Conservation (phyloP, 805 yeast genomes). For the Groenewaldozyma salmanticensis region DNA sequence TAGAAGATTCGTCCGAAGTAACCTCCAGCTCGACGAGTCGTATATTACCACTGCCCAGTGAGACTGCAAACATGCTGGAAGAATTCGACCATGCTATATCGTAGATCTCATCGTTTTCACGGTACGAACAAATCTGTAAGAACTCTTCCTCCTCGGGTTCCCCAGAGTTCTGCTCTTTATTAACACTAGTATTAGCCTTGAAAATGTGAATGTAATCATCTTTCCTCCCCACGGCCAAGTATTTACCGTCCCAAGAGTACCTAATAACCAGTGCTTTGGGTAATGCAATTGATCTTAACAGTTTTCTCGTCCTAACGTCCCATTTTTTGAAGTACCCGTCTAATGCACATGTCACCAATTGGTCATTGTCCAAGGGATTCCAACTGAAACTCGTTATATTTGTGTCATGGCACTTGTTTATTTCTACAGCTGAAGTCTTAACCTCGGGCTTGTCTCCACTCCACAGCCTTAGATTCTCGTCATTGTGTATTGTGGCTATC, state of each 20-base stretch:
- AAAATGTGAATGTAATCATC: constrained; percentile 31
- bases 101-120: constrained; percentile 21
- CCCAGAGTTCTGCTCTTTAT: too few relatives aligned
- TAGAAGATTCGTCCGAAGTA: constrained; percentile 5
- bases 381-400: constrained; percentile 37
- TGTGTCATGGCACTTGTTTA: constrained; percentile 34
- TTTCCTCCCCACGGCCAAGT: constrained; percentile 36
- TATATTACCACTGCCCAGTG: constrained; percentile 39
- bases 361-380: constrained; percentile 38
- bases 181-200: constrained; percentile 24
- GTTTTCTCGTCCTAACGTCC: constrained; percentile 32
- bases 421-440: constrained; percentile 20
- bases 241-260: constrained; percentile 40
- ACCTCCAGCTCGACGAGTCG: constrained; percentile 6
- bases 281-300: constrained; percentile 27
- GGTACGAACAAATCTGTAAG: constrained; percentile 24
- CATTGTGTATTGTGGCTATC: constrained; percentile 24
- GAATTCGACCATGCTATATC: constrained; percentile 33
- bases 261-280: constrained; percentile 17
- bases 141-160: constrained; percentile 15
- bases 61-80: constrained; percentile 33
- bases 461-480: constrained; percentile 28
- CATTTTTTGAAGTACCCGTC: constrained; percentile 40
- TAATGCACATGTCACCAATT: constrained; percentile 40
- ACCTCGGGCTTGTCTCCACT: constrained; percentile 28